Conservation (phyloP, 495 filamentous ascomycete species). For the Neurospora sp. region DNA sequence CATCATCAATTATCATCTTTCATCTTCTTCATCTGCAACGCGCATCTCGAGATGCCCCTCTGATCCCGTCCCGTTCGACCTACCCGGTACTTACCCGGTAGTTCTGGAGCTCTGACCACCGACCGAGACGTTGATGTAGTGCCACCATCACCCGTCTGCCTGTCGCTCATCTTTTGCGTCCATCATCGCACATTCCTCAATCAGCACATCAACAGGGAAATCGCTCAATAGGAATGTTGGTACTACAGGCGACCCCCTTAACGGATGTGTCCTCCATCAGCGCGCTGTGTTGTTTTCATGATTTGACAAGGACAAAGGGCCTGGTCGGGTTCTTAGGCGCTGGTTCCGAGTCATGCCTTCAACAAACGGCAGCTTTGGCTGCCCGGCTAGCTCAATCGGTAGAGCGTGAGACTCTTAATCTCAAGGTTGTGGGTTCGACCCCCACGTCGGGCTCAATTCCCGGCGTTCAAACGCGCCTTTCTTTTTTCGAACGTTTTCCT, state of each 20-base stretch:
- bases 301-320: neutral
- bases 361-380: neutral
- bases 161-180: neutral
- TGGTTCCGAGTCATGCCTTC: neutral
- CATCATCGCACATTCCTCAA: neutral
- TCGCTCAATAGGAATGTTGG: neutral
- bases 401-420: constrained; percentile 63
- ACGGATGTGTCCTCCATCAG: neutral
- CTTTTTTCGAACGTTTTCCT: neutral
- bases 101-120: neutral
- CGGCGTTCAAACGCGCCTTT: neutral
- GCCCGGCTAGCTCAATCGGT: constrained; percentile 57
- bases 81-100: neutral
- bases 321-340: neutral
- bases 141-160: neutral
- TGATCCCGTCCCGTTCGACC: neutral
- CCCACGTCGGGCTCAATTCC: neutral
- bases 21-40: neutral
- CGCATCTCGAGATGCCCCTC: neutral
- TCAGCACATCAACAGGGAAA: neutral
- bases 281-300: neutral
- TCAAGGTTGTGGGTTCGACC: neutral
- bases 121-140: neutral
- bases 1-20: neutral
- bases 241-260: neutral